A percentile compares a stretch with the other conserved stretches of the same genome.
These are phyloP conservation scores for Aspergillus sp. DNA, from an alignment of 2,329 filamentous ascomycete species.

Conservation along the genomic window DNA sequence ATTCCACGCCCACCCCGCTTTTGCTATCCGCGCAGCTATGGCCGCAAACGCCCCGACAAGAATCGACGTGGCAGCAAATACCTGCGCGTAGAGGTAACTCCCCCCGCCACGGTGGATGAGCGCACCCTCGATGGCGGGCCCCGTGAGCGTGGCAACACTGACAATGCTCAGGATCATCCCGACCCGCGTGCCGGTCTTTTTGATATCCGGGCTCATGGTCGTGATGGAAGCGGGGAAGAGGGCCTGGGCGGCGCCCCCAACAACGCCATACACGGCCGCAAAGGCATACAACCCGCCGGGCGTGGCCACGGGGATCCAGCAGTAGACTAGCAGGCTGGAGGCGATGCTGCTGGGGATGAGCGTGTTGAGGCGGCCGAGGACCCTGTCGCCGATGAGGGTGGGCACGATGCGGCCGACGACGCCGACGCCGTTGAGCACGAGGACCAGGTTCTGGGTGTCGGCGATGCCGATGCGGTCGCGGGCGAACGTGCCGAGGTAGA, in stretches of 20 bases:
- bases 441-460: conserved; percentile 54
- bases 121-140: conserved; percentile 11
- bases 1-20: not conserved
- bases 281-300: conserved; percentile 42
- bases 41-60: not conserved
- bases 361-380: conserved; percentile 56
- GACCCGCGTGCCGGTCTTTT: conserved; percentile 7
- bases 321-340: conserved; percentile 51
- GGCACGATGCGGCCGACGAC: conserved; percentile 55
- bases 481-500: conserved; percentile 55
- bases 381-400: conserved; percentile 54
- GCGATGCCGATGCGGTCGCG: conserved; percentile 45
- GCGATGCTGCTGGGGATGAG: conserved; percentile 52
- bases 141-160: conserved; percentile 13
- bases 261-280: conserved; percentile 41
- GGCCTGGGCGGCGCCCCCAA: conserved; percentile 16
- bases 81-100: conserved; percentile 10
- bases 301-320: conserved; percentile 55
- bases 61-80: conserved; percentile 8
- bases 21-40: not conserved
- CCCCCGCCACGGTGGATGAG: conserved; percentile 10
- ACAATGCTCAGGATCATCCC: conserved; percentile 17
- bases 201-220: conserved; percentile 10
- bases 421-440: conserved; percentile 59
- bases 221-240: conserved; percentile 10